Base-by-base conservation (phyloP, 2,329 filamentous ascomycete genomes). In the Pezicula carpinea region DNA sequence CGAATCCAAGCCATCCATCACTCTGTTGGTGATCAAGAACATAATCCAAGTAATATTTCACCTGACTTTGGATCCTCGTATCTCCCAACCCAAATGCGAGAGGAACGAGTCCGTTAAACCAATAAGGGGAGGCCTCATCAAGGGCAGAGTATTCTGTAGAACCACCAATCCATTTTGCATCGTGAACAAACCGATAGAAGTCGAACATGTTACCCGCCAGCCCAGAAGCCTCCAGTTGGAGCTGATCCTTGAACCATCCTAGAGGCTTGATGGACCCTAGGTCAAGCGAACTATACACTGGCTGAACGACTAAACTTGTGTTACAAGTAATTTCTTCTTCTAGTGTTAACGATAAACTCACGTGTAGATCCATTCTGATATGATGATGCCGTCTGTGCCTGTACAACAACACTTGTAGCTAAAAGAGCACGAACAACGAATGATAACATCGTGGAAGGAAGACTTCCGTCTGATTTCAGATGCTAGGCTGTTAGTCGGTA, bases 1-100 rank as follows among this genome's bases (percentile, higher is more conserved):
- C 77, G 0, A 75, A 74, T 0, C 78, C 76, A 13, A 82, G 59
- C 78, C 78, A 82, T 8, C 78, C 78, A 62, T 82, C 77, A 1
- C 55, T 51, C 26, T 69, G 67, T 46, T 79, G 75, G 39, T 68
- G 64, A 5, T 64, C 61, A 17, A 82, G 60, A 1, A 77, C 66
- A 50, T 72, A 71, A 44, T 73, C 62, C 6, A 73, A 59, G 29
- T 70, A 69, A 3, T 62, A 50, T 14, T 67, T 64, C 7, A 75
- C 70, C 48, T 81, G 76, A 0, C 50, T 54, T 52, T 76, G 74
- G 11, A 81, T 61, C 5, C 69, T 60, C 4, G 63, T 52, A 54
- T 80, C 71, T 40, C 74, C 65, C 4, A 76, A 59, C 0, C 62
- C 62, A 48, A 74, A 80, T 1, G 77, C 75, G 19, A 80, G 66